Evolutionary conservation across 2,329 filamentous ascomycete genomes (phyloP).

Genomic region (Apiospora saccharicola): DNA sequence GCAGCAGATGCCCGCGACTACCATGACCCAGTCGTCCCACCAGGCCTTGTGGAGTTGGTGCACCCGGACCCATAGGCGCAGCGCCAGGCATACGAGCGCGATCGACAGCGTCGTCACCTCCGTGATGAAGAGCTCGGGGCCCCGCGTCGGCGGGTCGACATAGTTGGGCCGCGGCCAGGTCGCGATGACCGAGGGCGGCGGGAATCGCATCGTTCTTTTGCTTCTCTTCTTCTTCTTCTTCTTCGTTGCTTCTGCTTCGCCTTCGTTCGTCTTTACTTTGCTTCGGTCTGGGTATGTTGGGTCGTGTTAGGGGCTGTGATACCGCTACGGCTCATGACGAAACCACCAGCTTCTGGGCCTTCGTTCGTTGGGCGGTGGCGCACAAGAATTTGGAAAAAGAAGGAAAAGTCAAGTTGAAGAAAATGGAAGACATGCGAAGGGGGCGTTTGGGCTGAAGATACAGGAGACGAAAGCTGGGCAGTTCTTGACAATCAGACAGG

Average conservation of each 20-base stretch:
- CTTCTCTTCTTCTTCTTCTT: background rate
- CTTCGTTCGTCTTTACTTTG: background rate
- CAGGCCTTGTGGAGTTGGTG: conserved; percentile 43
- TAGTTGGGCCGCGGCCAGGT: conserved; percentile 50
- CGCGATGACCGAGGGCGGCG: conserved; percentile 45
- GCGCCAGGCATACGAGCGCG: conserved; percentile 43
- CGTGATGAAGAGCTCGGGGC: conserved; percentile 46
- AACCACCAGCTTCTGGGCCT: background rate
- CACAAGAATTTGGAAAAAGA: no score
- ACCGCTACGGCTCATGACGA: background rate
- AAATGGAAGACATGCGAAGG: no score
- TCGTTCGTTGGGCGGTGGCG: no score
- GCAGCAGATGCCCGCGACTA: conserved; percentile 40
- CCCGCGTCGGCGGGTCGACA: conserved; percentile 46
- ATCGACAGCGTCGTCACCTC: conserved; percentile 45
- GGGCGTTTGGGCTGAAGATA: no score
- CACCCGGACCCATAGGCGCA: conserved; percentile 48
- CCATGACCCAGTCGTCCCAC: conserved; percentile 53
- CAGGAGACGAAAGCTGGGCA: no score
- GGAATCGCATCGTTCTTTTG: conserved; percentile 42
- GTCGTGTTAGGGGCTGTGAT: no score
- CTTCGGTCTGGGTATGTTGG: background rate
- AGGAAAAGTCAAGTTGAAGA: no score
- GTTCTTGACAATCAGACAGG: no score
- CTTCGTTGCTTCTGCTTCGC: background rate